Evolutionary conservation across 352 stramenopile genomes (phyloP), one percentile per base, ranked within the genome.

Genomic region (Phytophthora cryptogea): DNA sequence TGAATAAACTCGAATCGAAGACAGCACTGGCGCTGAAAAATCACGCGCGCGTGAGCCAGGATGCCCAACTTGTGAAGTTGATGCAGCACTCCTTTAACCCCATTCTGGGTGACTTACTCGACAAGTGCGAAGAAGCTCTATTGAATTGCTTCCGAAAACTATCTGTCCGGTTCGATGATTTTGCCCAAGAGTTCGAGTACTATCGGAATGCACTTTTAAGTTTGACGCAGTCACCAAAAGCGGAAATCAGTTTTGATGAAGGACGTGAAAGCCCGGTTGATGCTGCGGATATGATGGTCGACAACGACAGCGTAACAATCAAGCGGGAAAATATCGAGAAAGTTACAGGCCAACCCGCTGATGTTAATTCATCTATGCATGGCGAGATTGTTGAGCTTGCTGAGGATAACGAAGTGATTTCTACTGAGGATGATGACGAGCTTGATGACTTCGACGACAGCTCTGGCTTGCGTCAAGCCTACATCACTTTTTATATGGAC

Each of bases 161-260:
- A 27, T 76, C 78, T 2, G 42, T 66, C 13, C 83, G 86, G 4
- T 90, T 89, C 31, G 74, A 81, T 27, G 82, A 92, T 31, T 93
- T 94, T 43, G 68, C 76, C 40, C 68, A 89, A 49, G 86, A 94
- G 39, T 94, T 90, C 32, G 73, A 81, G 26, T 93, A 94, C 60
- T 94, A 94, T 32, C 76, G 70, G 11, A 77, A 74, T 37, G 80
- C 80, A 11, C 45, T 94, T 28, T 56, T 83, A 26, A 76, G 59
- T 30, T 70, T 93, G 11, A 72, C 64, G 8, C 63, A 72, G 20
- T 54, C 53, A 23, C n/a, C 43, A 46, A 40, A 20, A 14, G 46
- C 65, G 8, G 16, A 64, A 1, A 33, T 66, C 20, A 62, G 58
- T 36, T 53, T 39, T 4, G 62, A 60, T 50, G 50, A 54, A n/a